Evolutionary conservation across 345 rosid species (phyloP).

Genomic region (Excoecaria agallocha): DNA sequence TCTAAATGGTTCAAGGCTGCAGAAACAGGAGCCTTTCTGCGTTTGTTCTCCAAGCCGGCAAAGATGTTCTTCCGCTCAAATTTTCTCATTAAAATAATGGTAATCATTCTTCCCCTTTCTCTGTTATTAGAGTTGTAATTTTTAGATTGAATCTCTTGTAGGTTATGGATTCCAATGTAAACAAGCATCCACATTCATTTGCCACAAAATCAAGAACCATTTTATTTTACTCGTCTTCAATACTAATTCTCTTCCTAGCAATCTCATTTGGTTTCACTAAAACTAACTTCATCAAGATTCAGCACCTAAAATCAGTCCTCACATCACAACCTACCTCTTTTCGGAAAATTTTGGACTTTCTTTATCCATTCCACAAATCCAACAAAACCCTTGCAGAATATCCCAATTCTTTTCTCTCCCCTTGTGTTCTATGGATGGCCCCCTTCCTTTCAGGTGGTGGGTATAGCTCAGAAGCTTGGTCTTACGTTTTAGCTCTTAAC

Average conservation of each 20-base stretch:
- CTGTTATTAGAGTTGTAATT: neutral
- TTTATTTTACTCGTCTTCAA: constrained; percentile 37
- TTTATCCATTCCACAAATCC: constrained; percentile 18
- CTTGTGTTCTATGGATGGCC: constrained; percentile 89
- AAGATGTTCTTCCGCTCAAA: neutral
- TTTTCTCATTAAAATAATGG: neutral
- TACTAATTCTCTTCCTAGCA: constrained; percentile 44
- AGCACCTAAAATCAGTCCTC: constrained; percentile 37
- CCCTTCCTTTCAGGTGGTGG: constrained; percentile 95
- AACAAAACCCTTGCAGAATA: constrained; percentile 12
- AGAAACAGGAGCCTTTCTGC: neutral
- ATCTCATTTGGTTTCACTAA: constrained; percentile 36
- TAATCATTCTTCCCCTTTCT: neutral
- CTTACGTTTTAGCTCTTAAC: constrained; percentile 58
- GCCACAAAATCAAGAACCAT: constrained; percentile 33
- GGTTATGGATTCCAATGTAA: constrained; percentile 23
- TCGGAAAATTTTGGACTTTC: constrained; percentile 26
- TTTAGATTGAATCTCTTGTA: neutral
- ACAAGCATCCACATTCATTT: constrained; percentile 16
- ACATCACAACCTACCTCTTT: constrained; percentile 30
- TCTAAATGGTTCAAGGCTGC: neutral
- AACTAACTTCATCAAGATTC: constrained; percentile 39
- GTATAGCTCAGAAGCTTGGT: constrained; percentile 90
- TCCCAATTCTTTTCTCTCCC: constrained; percentile 25
- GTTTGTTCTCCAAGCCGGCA: neutral